Conservation (phyloP, 192 early-diverging fungal species). For the Umbelopsis vinacea region DNA sequence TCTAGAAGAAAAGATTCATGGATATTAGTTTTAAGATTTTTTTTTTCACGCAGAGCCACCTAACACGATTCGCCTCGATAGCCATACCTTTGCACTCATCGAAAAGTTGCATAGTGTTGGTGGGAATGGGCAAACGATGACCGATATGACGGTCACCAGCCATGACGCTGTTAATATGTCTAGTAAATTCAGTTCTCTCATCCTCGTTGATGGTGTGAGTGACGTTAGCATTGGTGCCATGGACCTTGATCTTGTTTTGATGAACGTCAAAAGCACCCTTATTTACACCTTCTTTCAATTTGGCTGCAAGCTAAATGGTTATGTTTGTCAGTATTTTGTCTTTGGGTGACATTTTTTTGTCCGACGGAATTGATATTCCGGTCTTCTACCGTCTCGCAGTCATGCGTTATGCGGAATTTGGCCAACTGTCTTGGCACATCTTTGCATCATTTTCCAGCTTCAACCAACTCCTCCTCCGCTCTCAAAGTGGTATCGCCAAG, state of each 20-base stretch:
- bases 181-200: slow-evolving; percentile 94
- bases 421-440: background rate
- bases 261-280: slow-evolving; percentile 54
- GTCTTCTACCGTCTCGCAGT: background rate
- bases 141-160: slow-evolving; percentile 81
- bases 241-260: slow-evolving; percentile 87
- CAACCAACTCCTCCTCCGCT: too few relatives aligned
- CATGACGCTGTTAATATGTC: slow-evolving; percentile 91
- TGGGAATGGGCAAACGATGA: slow-evolving; percentile 90
- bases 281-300: slow-evolving; percentile 52
- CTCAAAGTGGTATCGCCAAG: too few relatives aligned
- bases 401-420: background rate
- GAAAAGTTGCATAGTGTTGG: slow-evolving; percentile 95
- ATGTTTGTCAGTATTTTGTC: slow-evolving; percentile 3
- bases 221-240: slow-evolving; percentile 83
- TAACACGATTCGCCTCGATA: background rate
- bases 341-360: background rate
- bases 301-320: slow-evolving; percentile 49
- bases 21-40: too few relatives aligned
- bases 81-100: slow-evolving; percentile 84
- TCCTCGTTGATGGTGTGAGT: slow-evolving; percentile 99
- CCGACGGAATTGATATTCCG: slow-evolving; percentile 4
- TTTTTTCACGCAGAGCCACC: background rate
- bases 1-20: slow-evolving; percentile 49
- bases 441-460: too few relatives aligned